These are phyloP conservation scores for Boletus pseudopeckii DNA, from an alignment of 768 basidiomycete species.

Conservation along the genomic window DNA sequence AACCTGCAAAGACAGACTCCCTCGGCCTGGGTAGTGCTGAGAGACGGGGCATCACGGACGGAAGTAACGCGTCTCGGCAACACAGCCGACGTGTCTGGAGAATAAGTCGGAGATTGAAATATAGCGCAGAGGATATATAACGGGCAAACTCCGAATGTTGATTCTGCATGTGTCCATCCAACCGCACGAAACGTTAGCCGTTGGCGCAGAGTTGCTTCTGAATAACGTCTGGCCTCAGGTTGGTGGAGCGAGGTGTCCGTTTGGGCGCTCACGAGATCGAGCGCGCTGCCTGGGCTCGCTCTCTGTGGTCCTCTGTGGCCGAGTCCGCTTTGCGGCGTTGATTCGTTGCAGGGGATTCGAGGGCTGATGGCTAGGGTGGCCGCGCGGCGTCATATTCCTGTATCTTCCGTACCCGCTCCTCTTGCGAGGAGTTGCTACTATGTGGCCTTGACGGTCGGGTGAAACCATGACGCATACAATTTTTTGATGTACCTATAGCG, in stretches of 20 bases:
- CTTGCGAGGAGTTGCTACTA: constrained; percentile 34
- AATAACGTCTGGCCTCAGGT: constrained; percentile 66
- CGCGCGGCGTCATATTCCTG: constrained; percentile 77
- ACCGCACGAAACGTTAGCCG: constrained; percentile 64
- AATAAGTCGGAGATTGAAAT: constrained; percentile 26
- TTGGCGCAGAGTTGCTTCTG: constrained; percentile 42
- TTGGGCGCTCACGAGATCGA: constrained; percentile 51
- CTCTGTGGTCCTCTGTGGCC: constrained; percentile 32
- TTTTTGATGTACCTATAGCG: background rate
- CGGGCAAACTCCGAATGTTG: constrained; percentile 20
- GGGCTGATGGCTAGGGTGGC: constrained; percentile 42
- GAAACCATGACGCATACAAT: constrained; percentile 77
- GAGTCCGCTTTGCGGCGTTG: constrained; percentile 55
- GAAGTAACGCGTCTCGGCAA: constrained; percentile 11
- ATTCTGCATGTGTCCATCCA: constrained; percentile 59
- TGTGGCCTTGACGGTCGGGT: constrained; percentile 79
- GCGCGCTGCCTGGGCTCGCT: constrained; percentile 37
- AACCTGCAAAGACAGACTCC: constrained; percentile 71
- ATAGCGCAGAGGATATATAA: constrained; percentile 26
- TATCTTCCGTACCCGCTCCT: constrained; percentile 61
- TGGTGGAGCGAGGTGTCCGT: constrained; percentile 71
- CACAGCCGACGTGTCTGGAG: constrained; percentile 12
- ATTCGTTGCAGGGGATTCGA: constrained; percentile 40
- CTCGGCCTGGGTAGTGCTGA: constrained; percentile 48
- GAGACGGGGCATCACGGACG: constrained; percentile 40